Percentiles rank a stretch among this genome's conserved stretches.
These are phyloP conservation scores for Elsinoe necatrix DNA, from an alignment of 2,329 filamentous ascomycete genomes.

Conservation along the genomic window DNA sequence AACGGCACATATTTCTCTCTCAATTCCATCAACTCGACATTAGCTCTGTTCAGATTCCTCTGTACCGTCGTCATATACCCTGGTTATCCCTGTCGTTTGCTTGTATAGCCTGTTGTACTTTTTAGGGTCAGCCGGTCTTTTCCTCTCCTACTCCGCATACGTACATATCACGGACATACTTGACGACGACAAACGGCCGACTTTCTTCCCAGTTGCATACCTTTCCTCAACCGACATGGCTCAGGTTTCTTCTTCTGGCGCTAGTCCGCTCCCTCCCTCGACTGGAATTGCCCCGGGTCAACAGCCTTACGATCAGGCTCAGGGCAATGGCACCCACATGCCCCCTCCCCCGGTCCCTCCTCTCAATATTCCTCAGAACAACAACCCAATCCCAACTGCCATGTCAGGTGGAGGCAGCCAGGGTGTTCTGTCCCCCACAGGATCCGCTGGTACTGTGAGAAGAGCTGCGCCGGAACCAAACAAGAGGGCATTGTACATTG, in stretches of 20 bases:
- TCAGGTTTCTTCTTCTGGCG: constrained; percentile 56
- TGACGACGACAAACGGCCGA: constrained; percentile 59
- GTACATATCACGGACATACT: constrained; percentile 6
- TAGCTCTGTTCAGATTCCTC: not conserved
- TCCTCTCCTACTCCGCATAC: not conserved
- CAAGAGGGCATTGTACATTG: constrained; percentile 94
- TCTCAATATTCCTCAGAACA: constrained; percentile 86
- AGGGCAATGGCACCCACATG: constrained; percentile 64
- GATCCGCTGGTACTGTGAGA: constrained; percentile 70
- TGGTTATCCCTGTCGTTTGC: constrained; percentile 3
- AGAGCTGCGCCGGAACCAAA: constrained; percentile 95
- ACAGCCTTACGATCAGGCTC: constrained; percentile 52
- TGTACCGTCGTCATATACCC: not conserved
- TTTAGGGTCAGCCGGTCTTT: not conserved
- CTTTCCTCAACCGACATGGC: constrained; percentile 53
- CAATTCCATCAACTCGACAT: constrained; percentile 2
- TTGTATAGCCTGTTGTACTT: constrained; percentile 11
- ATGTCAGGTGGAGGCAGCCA: constrained; percentile 54
- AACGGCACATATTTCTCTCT: constrained; percentile 10
- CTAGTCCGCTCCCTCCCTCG: constrained; percentile 61
- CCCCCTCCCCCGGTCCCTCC: constrained; percentile 79
- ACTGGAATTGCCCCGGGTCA: constrained; percentile 61
- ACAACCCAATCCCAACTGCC: constrained; percentile 85
- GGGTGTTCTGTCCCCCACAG: constrained; percentile 75
- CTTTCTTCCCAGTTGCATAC: constrained; percentile 34